Conservation (phyloP, 345 rosid species). For the Diplotaxis tenuifolia region DNA sequence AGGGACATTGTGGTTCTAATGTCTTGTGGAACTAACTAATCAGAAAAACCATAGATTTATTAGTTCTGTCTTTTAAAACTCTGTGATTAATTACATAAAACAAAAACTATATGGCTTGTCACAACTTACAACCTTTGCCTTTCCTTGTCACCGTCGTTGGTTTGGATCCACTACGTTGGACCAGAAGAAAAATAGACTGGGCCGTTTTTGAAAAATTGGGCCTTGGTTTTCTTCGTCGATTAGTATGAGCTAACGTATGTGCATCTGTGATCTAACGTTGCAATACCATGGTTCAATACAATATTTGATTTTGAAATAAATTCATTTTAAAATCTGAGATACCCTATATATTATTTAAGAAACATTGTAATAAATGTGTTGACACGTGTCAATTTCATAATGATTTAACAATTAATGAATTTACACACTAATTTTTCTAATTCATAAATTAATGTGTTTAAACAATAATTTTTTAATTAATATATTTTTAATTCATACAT, state of each 20-base stretch:
- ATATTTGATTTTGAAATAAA: neutral
- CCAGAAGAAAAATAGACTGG: neutral
- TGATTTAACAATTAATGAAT: too few relatives aligned
- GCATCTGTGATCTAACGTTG: neutral
- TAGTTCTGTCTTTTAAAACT: neutral
- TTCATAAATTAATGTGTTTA: too few relatives aligned
- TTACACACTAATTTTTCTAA: too few relatives aligned
- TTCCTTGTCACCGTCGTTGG: too few relatives aligned
- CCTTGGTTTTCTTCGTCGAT: neutral
- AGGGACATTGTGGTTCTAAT: constrained; percentile 2
- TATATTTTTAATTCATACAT: too few relatives aligned
- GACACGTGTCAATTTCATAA: too few relatives aligned
- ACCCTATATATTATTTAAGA: too few relatives aligned
- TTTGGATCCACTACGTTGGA: neutral
- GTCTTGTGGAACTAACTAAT: constrained; percentile 3
- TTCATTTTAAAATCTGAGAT: neutral
- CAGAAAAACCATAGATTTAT: neutral
- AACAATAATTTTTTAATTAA: too few relatives aligned
- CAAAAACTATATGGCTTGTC: too few relatives aligned
- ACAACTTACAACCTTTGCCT: too few relatives aligned
- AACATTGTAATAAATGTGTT: too few relatives aligned
- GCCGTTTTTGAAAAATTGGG: too few relatives aligned
- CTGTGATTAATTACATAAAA: neutral
- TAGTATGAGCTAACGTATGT: neutral
- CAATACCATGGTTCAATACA: neutral